Conservation (phyloP, 2,329 filamentous ascomycete genomes). For the Fusarium mexicanum region DNA sequence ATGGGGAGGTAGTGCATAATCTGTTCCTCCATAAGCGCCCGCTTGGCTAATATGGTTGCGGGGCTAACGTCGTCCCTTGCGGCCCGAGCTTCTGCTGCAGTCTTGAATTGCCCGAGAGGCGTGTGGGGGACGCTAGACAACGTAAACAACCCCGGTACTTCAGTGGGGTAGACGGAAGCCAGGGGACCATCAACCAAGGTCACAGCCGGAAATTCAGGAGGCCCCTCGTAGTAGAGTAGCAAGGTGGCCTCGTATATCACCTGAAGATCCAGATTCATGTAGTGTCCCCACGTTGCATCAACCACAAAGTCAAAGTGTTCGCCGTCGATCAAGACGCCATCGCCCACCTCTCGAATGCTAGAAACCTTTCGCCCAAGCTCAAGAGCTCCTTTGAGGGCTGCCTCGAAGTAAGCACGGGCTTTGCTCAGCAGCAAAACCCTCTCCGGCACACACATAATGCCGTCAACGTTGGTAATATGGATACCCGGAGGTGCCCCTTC, state of each 20-base stretch:
- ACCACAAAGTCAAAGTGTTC: not conserved
- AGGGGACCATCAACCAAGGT: slow-evolving; percentile 4
- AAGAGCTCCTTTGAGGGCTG: not conserved
- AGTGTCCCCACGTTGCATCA: not conserved
- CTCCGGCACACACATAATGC: not conserved
- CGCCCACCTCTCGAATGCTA: not conserved
- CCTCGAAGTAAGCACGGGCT: not conserved
- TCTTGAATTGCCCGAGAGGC: not conserved
- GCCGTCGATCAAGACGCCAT: not conserved
- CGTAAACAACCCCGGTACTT: not conserved
- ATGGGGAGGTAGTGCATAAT: not conserved
- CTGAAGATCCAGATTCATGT: not conserved
- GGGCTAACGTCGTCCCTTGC: not conserved
- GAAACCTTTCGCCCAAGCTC: not conserved
- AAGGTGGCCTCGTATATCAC: not conserved
- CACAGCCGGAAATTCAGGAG: not conserved
- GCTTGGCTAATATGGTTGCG: not conserved
- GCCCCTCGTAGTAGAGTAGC: slow-evolving; percentile 1
- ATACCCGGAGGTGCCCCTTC: not conserved
- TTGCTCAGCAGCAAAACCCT: not conserved
- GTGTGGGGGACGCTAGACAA: slow-evolving; percentile 10
- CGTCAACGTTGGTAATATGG: not conserved
- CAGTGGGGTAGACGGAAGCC: not conserved
- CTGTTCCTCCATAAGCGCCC: not conserved
- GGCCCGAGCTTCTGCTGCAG: not conserved